phyloP scores from a whole-genome alignment of 495 filamentous ascomycete genomes.

The Beverwykella pulmonaria region DNA sequence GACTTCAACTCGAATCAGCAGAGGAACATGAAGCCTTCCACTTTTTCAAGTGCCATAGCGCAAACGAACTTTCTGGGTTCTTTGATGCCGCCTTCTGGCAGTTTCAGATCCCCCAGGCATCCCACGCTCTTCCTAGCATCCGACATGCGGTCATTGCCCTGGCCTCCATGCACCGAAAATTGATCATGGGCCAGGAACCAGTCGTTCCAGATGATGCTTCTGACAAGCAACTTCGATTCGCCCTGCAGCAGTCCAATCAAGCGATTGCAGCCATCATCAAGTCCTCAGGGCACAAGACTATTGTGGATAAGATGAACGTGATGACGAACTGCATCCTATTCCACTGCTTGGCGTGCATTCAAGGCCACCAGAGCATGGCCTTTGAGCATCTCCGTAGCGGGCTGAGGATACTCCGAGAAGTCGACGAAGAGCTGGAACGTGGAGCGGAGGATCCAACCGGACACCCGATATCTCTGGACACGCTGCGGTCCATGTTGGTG shows the following conservation, averaged over 20 bases:
- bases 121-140: conserved; percentile 47
- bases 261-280: conserved; percentile 27
- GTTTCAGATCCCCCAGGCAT: conserved; percentile 47
- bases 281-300: conserved; percentile 5
- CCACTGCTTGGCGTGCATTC: conserved; percentile 29
- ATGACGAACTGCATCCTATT: conserved; percentile 29
- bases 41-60: conserved; percentile 45
- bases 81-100: conserved; percentile 51
- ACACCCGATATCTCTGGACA: conserved; percentile 25
- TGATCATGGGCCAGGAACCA: conserved; percentile 9
- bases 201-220: conserved; percentile 30
- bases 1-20: conserved; percentile 1
- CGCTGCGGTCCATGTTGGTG: conserved; percentile 26
- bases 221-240: conserved; percentile 30
- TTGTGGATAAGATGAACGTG: conserved; percentile 23
- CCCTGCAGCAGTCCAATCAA: conserved; percentile 30
- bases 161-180: conserved; percentile 42
- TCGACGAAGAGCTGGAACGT: conserved; percentile 7
- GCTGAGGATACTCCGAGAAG: conserved; percentile 25
- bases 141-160: conserved; percentile 51
- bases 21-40: conserved; percentile 49
- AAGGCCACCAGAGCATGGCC: conserved; percentile 31
- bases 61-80: conserved; percentile 46
- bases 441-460: not conserved
- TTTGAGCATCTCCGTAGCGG: conserved; percentile 34